These are phyloP conservation scores for Osmanthus fragrans DNA, from an alignment of 257 asterid genomes.

Conservation along the genomic window DNA sequence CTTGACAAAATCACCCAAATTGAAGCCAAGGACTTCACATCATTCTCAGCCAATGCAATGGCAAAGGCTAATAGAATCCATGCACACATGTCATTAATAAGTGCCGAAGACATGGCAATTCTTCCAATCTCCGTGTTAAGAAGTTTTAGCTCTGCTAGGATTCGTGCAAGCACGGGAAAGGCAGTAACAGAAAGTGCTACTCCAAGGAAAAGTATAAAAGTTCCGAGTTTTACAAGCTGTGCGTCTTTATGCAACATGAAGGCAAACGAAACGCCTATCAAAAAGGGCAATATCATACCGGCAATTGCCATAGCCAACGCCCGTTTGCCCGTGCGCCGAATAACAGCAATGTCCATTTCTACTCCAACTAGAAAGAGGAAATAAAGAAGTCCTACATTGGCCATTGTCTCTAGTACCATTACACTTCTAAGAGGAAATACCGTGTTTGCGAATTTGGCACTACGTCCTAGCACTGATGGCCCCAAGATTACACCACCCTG, in stretches of 20 bases:
- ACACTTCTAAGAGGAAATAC: conserved; percentile 87
- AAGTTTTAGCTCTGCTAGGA: conserved; percentile 88
- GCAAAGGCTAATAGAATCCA: conserved; percentile 82
- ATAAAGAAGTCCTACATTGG: conserved; percentile 87
- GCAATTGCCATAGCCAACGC: conserved; percentile 63
- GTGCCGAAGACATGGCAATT: conserved; percentile 84
- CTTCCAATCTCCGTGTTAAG: conserved; percentile 84
- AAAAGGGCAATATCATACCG: conserved; percentile 80
- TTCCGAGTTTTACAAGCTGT: conserved; percentile 53
- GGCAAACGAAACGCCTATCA: conserved; percentile 70
- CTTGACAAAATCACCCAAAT: conserved; percentile 81
- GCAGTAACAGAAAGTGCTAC: conserved; percentile 87
- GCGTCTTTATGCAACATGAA: conserved; percentile 45
- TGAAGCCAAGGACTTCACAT: conserved; percentile 55
- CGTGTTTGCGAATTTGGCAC: conserved; percentile 42
- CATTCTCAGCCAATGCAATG: conserved; percentile 82
- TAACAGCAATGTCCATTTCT: conserved; percentile 88
- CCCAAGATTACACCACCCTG: conserved; percentile 94
- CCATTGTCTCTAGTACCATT: conserved; percentile 96
- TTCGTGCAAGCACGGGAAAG: conserved; percentile 87
- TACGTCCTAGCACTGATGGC: conserved; percentile 80
- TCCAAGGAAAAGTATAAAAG: conserved; percentile 89
- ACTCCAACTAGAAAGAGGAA: conserved; percentile 89
- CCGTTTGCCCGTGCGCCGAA: conserved; percentile 62
- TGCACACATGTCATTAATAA: conserved; percentile 89